Conservation (phyloP, 2,329 filamentous ascomycete species). For the Hymenotorrendiella dingleyae region DNA sequence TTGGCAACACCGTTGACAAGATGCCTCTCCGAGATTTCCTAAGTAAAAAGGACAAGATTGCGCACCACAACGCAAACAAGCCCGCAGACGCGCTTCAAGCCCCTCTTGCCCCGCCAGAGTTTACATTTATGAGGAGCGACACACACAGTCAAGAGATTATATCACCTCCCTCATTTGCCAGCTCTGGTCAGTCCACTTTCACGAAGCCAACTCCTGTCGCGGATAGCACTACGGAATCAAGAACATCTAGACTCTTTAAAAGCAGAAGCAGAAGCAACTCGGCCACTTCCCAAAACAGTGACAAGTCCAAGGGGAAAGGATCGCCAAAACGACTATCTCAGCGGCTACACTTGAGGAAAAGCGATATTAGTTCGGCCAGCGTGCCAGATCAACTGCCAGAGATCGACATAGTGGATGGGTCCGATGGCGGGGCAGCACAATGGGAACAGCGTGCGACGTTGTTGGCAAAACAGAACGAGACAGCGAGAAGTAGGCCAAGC, state of each 20-base stretch:
- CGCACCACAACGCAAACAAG: conserved; percentile 30
- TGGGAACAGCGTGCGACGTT: conserved; percentile 96
- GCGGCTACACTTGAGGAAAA: conserved; percentile 60
- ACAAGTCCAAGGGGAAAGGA: conserved; percentile 9
- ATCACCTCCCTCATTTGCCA: conserved; percentile 52
- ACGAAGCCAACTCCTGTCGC: conserved; percentile 8
- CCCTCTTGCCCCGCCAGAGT: conserved; percentile 46
- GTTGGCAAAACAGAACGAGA: conserved; percentile 60
- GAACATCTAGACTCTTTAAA: conserved; percentile 28
- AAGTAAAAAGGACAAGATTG: conserved; percentile 55
- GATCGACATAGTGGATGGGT: conserved; percentile 49
- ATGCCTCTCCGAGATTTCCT: conserved; percentile 57
- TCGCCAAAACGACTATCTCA: conserved; percentile 52
- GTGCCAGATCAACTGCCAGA: conserved; percentile 76
- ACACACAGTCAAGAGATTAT: conserved; percentile 76
- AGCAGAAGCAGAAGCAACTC: conserved; percentile 37
- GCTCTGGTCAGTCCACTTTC: conserved; percentile 31
- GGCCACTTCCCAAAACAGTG: conserved; percentile 32
- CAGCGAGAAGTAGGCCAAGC: conserved; percentile 36
- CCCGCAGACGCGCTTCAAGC: conserved; percentile 27
- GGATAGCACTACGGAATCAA: conserved; percentile 19
- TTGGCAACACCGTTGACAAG: no score
- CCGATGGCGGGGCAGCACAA: conserved; percentile 43
- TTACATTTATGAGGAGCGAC: conserved; percentile 83
- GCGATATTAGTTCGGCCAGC: conserved; percentile 58